A percentile compares a stretch with the other conserved stretches of the same genome.
These are phyloP conservation scores for Colletotrichum sp. DNA, from an alignment of 2,329 filamentous ascomycete genomes.

Conservation along the genomic window DNA sequence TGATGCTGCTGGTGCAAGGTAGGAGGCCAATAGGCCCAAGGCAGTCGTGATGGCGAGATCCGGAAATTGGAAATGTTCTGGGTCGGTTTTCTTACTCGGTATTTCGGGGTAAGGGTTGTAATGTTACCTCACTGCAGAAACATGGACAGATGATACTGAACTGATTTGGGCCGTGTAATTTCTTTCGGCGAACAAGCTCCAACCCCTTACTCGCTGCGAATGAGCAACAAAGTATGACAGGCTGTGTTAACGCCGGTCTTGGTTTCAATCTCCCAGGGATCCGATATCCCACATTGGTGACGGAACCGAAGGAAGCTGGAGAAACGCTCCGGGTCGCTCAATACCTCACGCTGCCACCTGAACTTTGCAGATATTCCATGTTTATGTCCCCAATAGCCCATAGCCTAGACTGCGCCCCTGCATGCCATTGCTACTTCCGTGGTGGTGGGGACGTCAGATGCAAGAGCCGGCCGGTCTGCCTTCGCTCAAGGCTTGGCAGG, in stretches of 20 bases:
- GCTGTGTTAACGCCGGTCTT: neutral
- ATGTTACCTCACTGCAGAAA: neutral
- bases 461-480: neutral
- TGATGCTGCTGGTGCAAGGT: neutral
- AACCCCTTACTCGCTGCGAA: fast-evolving
- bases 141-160: neutral
- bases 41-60: neutral
- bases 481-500: neutral
- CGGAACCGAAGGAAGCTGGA: neutral
- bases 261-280: neutral
- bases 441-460: neutral
- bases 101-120: neutral
- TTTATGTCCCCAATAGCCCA: neutral
- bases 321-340: neutral
- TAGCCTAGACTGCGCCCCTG: neutral
- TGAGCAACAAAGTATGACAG: neutral
- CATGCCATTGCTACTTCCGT: neutral
- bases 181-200: neutral
- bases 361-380: neutral
- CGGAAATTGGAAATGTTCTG: neutral
- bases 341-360: neutral
- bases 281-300: neutral
- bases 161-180: neutral
- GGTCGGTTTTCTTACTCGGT: neutral
- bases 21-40: no score